Evolutionary conservation across 179 eudicot genomes (phyloP).

Genomic region (Corrigiola litoralis): DNA sequence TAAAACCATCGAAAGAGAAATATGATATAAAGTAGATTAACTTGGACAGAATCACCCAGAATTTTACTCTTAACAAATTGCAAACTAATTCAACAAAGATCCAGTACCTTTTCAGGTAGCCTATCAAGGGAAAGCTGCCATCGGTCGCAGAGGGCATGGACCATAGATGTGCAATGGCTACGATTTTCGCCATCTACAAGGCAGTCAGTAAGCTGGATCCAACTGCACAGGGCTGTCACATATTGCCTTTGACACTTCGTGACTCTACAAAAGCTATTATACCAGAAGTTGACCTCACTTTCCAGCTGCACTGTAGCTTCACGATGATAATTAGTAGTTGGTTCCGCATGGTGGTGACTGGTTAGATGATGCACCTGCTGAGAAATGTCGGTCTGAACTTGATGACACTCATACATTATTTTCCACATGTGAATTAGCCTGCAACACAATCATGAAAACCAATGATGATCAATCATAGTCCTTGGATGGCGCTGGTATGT

Average conservation of each 20-base stretch:
- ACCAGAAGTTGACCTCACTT: constrained; percentile 63
- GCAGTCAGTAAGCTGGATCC: constrained; percentile 50
- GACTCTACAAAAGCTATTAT: constrained; percentile 54
- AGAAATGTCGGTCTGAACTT: constrained; percentile 58
- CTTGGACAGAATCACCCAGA: not conserved
- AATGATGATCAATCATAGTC: not conserved
- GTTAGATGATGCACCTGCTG: constrained; percentile 52
- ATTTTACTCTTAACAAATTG: not conserved
- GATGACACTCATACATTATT: constrained; percentile 67
- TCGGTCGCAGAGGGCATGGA: constrained; percentile 43
- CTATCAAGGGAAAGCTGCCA: constrained; percentile 63
- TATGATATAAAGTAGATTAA: not conserved
- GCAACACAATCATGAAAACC: constrained; percentile 5
- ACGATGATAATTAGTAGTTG: constrained; percentile 49
- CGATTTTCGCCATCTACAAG: constrained; percentile 30
- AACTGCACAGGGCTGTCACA: constrained; percentile 43
- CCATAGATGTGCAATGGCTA: constrained; percentile 26
- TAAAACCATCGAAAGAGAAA: not conserved
- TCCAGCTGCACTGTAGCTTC: constrained; percentile 75
- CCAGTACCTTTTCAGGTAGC: constrained; percentile 65
- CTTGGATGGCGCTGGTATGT: no score
- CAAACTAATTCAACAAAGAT: not conserved
- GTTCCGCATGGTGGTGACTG: constrained; percentile 42
- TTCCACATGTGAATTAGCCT: constrained; percentile 70
- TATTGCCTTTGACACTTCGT: constrained; percentile 55